phyloP scores from a whole-genome alignment of 2,329 filamentous ascomycete species.

The Trichoderma pleuroti region DNA sequence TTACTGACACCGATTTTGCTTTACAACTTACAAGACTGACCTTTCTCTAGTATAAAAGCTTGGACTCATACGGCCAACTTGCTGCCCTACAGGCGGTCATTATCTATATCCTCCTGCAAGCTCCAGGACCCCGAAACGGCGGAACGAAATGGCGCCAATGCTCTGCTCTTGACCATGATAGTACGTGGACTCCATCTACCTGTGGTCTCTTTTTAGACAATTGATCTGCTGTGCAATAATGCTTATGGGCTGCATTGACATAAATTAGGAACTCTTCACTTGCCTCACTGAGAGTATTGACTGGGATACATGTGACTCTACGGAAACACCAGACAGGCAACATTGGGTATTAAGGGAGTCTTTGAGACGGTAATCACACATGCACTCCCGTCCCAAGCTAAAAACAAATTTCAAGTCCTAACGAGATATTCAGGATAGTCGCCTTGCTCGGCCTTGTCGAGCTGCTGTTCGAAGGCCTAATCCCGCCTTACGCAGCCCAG shows the following conservation, averaged over 20 bases:
- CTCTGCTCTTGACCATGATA: background rate
- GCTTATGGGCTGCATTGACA: background rate
- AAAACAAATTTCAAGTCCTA: background rate
- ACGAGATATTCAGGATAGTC: background rate
- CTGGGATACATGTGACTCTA: background rate
- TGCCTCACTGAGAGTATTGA: slow-evolving; percentile 10
- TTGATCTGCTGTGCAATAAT: background rate
- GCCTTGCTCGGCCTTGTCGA: slow-evolving; percentile 2
- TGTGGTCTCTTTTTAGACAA: background rate
- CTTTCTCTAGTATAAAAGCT: background rate
- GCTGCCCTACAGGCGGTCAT: slow-evolving; percentile 4
- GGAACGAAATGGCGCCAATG: slow-evolving; percentile 9
- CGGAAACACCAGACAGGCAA: background rate
- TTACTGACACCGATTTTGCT: background rate
- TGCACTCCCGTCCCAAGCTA: background rate
- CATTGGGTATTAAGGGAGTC: slow-evolving; percentile 1
- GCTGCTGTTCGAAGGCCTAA: slow-evolving; percentile 2
- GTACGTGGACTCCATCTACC: background rate
- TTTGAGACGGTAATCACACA: background rate
- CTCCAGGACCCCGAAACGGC: background rate
- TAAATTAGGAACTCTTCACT: background rate
- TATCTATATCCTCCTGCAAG: slow-evolving; percentile 1
- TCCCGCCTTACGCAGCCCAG: background rate
- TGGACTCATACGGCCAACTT: slow-evolving; percentile 1
- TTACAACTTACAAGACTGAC: background rate